Conservation (phyloP, 2,329 filamentous ascomycete species). For the Massarina eburnea region DNA sequence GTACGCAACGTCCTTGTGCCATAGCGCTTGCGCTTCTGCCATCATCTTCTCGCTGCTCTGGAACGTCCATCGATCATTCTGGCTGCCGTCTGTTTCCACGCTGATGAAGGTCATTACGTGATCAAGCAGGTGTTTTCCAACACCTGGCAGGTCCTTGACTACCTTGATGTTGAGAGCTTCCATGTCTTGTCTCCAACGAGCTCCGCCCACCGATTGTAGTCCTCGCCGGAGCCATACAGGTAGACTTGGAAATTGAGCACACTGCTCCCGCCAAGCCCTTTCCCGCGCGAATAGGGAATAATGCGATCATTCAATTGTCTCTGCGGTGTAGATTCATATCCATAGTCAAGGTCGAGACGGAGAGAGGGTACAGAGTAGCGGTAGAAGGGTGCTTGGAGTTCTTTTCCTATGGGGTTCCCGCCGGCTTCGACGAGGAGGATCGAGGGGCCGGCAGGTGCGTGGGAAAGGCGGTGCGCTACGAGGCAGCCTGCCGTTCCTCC, state of each 20-base stretch:
- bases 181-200: constrained; percentile 59
- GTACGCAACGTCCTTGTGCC: constrained; percentile 52
- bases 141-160: constrained; percentile 42
- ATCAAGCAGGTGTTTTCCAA: constrained; percentile 52
- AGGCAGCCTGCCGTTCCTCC: constrained; percentile 63
- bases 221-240: constrained; percentile 55
- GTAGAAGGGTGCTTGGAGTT: constrained; percentile 51
- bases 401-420: constrained; percentile 50
- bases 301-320: constrained; percentile 43
- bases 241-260: constrained; percentile 49
- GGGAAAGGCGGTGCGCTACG: constrained; percentile 57
- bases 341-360: constrained; percentile 54
- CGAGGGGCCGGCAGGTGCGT: constrained; percentile 49
- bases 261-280: constrained; percentile 53
- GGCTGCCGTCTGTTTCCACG: constrained; percentile 42
- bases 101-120: constrained; percentile 50
- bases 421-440: constrained; percentile 66
- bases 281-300: constrained; percentile 50
- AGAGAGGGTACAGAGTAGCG: constrained; percentile 52
- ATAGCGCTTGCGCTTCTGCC: constrained; percentile 50
- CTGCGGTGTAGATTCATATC: constrained; percentile 50
- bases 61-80: constrained; percentile 46
- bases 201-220: constrained; percentile 64
- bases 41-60: constrained; percentile 25
- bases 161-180: constrained; percentile 46